Evolutionary conservation across 2,329 filamentous ascomycete species (phyloP), one percentile per base, ranked within the genome.

Genomic region (Trichophyton verrucosum): DNA sequence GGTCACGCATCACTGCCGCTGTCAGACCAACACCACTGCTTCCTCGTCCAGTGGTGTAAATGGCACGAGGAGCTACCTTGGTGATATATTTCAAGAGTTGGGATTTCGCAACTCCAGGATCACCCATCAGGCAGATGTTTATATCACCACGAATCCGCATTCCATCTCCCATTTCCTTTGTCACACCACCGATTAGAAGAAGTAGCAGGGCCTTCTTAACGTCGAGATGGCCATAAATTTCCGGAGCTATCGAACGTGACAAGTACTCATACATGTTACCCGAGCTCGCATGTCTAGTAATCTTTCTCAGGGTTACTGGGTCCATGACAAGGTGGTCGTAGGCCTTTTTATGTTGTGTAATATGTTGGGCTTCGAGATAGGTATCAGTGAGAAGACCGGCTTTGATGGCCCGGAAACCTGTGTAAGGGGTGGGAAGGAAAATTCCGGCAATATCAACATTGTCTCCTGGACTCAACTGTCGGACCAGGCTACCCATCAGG

Each of bases 121-220:
- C 94, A 81, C 94, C 94, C 94, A 99, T 99, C 70, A 99, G 78
- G 74, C 94, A 97, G 64, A 99, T 87, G 76, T 99, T 99, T 79
- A 99, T 95, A 71, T 99, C 94, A 69, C 94, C 94, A 81, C 94
- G 90, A 72, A 99, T 99, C 69, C 91, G 88, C 94, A 99, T 97
- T 63, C 94, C 94, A 70, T 99, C 94, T 59, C 91, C 91, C 82
- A 97, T 95, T 70, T 94, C 87, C 75, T 99, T 99, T 3, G 86
- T 94, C 1, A 96, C 92, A 77, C 94, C 94, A 64, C 94, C 94
- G 66, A 99, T 96, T 38, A 99, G 83, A 33, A 97, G 85, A 3
- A 99, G 81, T n/a, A 99, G 82, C 11, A 99, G 83, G 1, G 94
- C 94, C 75, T 99, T 99, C 80, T 99, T 99, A 58, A 99, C 94